Evolutionary conservation across 2,329 filamentous ascomycete species (phyloP), one percentile per base, ranked within the genome.

Genomic region (Sporothrix pallida): DNA sequence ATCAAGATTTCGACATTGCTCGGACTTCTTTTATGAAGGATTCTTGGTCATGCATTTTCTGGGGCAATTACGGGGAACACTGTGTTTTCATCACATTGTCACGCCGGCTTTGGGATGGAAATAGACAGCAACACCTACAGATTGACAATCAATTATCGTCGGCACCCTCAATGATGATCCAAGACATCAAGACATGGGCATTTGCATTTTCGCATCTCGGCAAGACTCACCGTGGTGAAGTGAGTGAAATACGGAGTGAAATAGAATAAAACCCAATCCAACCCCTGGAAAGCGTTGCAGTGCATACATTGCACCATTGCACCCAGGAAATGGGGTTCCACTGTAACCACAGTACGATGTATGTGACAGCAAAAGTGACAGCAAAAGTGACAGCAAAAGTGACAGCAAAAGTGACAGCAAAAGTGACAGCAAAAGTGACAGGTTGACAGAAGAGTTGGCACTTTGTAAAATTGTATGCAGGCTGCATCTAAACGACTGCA

Each of bases 271-370:
- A 37, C 4, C 31, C 31, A 37, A 7, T 26, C 23, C 23, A 26
- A 37, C 31, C 31, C 31, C 31, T 37, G 31, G 23, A 50, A 48
- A 68, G 65, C 20, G 44, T 68, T 68, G 65, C 65, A 68, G 65
- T 68, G 65, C 65, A 68, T 68, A n/a, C 54, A 13, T 26, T 58
- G 62, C 42, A 48, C 23, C 2, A 5, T 37, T 26, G 10, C 58
- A n/a, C 23, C 48, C 65, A 50, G 65, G 65, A 52, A 52, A 68
- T 52, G 48, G 65, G 46, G 65, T 37, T 48, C 63, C 65, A 68
- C 65, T 52, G 48, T 46, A 52, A 52, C 46, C 46, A 7, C 20
- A 68, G 17, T 4, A n/a, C n/a, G n/a, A n/a, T n/a, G n/a, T n/a
- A n/a, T n/a, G n/a, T n/a, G n/a, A n/a, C n/a, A n/a, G n/a, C n/a